These are phyloP conservation scores for Isatis tinctoria DNA, from an alignment of 345 rosid genomes.

Conservation along the genomic window DNA sequence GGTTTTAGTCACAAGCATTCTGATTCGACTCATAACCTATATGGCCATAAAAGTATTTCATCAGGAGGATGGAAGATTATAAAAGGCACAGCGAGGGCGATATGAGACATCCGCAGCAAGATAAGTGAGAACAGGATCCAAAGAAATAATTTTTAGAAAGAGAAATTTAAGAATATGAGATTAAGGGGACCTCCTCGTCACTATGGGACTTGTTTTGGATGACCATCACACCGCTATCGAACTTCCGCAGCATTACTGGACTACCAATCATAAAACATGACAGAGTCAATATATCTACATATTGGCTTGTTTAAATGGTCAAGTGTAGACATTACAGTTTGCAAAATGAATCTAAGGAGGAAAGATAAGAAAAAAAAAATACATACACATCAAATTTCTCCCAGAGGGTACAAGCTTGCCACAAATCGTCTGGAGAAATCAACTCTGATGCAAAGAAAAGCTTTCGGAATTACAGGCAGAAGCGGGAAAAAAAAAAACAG, in stretches of 20 bases:
- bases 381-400: slow-evolving; percentile 89
- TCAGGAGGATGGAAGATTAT: not conserved
- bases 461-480: not conserved
- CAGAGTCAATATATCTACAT: slow-evolving; percentile 12
- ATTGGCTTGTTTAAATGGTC: not conserved
- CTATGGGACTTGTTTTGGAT: slow-evolving; percentile 91
- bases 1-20: slow-evolving; percentile 55
- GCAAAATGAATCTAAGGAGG: not conserved
- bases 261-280: slow-evolving; percentile 44
- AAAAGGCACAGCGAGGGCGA: not conserved
- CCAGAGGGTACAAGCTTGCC: slow-evolving; percentile 94
- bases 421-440: slow-evolving; percentile 94
- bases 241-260: slow-evolving; percentile 96
- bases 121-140: not conserved
- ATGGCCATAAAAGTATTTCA: not conserved
- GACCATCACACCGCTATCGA: slow-evolving; percentile 96
- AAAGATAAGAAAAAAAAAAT: not conserved
- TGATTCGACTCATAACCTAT: slow-evolving; percentile 77
- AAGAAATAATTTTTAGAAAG: not conserved
- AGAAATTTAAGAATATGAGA: not conserved
- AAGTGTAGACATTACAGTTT: not conserved
- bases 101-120: not conserved
- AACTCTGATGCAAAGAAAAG: slow-evolving; percentile 48
- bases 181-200: slow-evolving; percentile 73
- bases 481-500: not conserved